Evolutionary conservation across 2,329 filamentous ascomycete genomes (phyloP), one percentile per base, ranked within the genome.

Genomic region (Blastomyces percursus): DNA sequence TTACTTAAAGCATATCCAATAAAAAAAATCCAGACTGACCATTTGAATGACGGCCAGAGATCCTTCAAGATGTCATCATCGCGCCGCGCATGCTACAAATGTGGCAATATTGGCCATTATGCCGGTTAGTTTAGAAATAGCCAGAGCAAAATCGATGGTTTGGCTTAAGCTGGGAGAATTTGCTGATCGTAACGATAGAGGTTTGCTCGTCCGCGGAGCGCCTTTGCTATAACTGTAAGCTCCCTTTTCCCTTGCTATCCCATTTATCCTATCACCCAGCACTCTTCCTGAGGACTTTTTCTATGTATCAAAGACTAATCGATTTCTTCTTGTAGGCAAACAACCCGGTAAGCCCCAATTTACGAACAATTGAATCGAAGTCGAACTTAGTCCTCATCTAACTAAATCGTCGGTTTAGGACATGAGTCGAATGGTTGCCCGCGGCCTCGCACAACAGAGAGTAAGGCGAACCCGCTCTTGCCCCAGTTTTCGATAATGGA

Each of bases 391-490:
- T 60, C 32, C 62, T 30, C n/a, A 56, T 35, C 30, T 27, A 52
- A 54, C 62, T 66, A 58, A 66, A 66, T 59, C 1, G 8, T 42
- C 42, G 62, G 55, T 68, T 24, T 72, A 85, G 89, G 91, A 76
- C 94, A 99, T 79, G 94, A 99, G 82, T 97, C 93, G 69, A 97
- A 96, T 81, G 89, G 89, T 77, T 99, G 94, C 84, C 94, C 94
- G 71, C 87, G 93, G 74, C 94, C 94, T 73, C 89, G 94, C 77
- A 96, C 93, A 65, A 96, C 94, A 67, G 94, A 99, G 81, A 86
- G 84, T 87, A 82, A 78, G 84, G 73, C 60, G 61, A 59, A 50
- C 62, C 40, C 21, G n/a, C 27, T 35, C 35, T 59, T 16, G 48
- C 50, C 24, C 35, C 24, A 44, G 35, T 9, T 42, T 42, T 63